phyloP scores from a whole-genome alignment of 129 eudicot genomes.

The Rutidosis leptorrhynchoides region DNA sequence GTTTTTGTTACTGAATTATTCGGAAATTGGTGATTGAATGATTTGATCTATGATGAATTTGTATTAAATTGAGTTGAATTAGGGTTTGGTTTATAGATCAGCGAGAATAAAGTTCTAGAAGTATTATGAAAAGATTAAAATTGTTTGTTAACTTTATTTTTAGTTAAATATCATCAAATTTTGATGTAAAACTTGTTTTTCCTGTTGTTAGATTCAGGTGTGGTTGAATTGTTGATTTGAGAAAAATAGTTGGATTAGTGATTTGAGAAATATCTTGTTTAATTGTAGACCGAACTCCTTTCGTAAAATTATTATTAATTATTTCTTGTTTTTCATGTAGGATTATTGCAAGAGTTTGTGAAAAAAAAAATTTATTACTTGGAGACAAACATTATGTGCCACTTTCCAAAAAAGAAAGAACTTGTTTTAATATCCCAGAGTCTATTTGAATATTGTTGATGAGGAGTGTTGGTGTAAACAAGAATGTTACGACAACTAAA shows the following conservation, averaged over 20 bases:
- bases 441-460: conserved; percentile 55
- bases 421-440: conserved; percentile 36
- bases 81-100: conserved; percentile 2
- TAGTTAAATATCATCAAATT: not conserved
- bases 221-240: conserved; percentile 2
- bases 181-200: conserved; percentile 1
- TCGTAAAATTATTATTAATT: conserved; percentile 1
- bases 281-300: not conserved
- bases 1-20: not conserved
- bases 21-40: conserved; percentile 8
- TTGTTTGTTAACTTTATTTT: not conserved
- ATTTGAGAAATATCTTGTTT: not conserved
- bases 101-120: not conserved
- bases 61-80: conserved; percentile 5
- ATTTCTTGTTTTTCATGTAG: conserved; percentile 26
- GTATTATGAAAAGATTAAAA: conserved; percentile 3
- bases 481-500: conserved; percentile 36
- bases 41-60: conserved; percentile 12
- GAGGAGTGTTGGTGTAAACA: conserved; percentile 43
- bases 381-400: conserved; percentile 56
- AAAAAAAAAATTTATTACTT: conserved; percentile 34
- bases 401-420: conserved; percentile 31
- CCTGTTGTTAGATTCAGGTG: not conserved
- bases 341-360: conserved; percentile 21
- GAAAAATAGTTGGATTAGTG: conserved; percentile 2